A percentile compares a stretch with the other conserved stretches of the same genome.
These are phyloP conservation scores for Coprinopsis sp. DNA, from an alignment of 768 basidiomycete genomes.

Conservation along the genomic window DNA sequence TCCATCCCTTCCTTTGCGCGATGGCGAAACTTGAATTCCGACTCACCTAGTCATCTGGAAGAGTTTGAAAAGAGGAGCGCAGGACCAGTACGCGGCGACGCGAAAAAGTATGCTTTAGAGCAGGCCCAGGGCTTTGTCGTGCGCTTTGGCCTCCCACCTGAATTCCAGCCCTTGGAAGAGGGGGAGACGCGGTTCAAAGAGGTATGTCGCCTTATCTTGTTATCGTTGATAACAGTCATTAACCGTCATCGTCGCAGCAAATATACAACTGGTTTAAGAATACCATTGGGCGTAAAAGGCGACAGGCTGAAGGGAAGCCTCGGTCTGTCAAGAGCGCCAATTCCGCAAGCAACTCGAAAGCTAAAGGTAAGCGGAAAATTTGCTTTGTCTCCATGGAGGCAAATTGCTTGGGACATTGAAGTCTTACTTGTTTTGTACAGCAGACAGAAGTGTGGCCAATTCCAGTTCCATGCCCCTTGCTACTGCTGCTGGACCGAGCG, in stretches of 20 bases:
- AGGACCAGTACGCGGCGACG: conserved; percentile 60
- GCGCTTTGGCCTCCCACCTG: conserved; percentile 53
- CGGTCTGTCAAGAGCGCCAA: conserved; percentile 41
- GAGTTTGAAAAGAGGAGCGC: conserved; percentile 59
- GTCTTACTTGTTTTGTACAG: too few species aligned
- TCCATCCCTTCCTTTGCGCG: too few species aligned
- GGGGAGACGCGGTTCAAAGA: conserved; percentile 58
- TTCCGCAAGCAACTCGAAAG: conserved; percentile 21
- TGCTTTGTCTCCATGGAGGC: too few species aligned
- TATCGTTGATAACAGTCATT: conserved; percentile 5
- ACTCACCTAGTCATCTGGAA: conserved; percentile 43
- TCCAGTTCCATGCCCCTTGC: too few species aligned
- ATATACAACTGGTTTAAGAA: conserved; percentile 76
- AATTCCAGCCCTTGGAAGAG: conserved; percentile 52
- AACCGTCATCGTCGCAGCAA: conserved; percentile 37
- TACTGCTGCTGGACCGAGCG: too few species aligned
- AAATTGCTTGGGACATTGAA: too few species aligned
- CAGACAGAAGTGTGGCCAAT: too few species aligned
- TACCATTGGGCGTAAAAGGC: conserved; percentile 55
- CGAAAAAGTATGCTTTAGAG: conserved; percentile 65
- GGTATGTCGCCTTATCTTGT: conserved; percentile 28
- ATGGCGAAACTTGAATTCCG: too few species aligned
- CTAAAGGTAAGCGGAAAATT: conserved; percentile 41
- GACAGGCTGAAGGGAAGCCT: conserved; percentile 53
- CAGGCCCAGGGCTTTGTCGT: conserved; percentile 57